Evolutionary conservation across 129 eudicot genomes (phyloP), one percentile per base, ranked within the genome.

Genomic region (Erigeron canadensis): DNA sequence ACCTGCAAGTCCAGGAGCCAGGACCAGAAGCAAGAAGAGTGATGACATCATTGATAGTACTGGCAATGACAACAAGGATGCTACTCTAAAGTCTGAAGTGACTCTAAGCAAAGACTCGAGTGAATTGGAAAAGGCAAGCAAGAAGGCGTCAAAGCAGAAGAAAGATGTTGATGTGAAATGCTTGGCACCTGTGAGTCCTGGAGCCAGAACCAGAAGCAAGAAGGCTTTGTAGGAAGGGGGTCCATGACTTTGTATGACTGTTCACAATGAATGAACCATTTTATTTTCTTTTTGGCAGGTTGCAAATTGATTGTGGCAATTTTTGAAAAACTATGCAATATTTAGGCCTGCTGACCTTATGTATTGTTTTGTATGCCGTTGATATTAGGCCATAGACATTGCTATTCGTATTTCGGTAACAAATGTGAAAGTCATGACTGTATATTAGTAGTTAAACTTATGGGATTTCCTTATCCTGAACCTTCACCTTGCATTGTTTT

Each of bases 161-260:
- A 72, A 72, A 13, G 55, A 72, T 40, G 43, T 41, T 71, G 76
- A 23, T 42, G 76, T 6, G 10, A 59, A 72, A 59, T 63, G 61
- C 48, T 34, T 9, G 4, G 19, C 77, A 37, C 54, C 70, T 28
- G 10, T 67, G 40, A 21, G 64, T 69, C 42, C 66, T 37, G 76
- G 77, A 15, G 72, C 78, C 12, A 64, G 59, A 22, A 80, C 81
- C 45, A 61, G 66, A 61, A 61, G 66, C 81, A 79, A 66, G 79
- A 75, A 66, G 67, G 53, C 63, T 60, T 69, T 78, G 79, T 18
- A 23, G 16, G 67, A 10, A 11, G 73, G 45, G 45, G 0, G 3
- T 7, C 8, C 44, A n/a, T 15, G 73, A 46, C 72, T 67, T 67
- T 66, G 23, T 48, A 63, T 63, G 68, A 63, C 41, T 63, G 69